Base-by-base conservation (phyloP, 2,329 filamentous ascomycete species). In the Pseudomassariella vexata region DNA sequence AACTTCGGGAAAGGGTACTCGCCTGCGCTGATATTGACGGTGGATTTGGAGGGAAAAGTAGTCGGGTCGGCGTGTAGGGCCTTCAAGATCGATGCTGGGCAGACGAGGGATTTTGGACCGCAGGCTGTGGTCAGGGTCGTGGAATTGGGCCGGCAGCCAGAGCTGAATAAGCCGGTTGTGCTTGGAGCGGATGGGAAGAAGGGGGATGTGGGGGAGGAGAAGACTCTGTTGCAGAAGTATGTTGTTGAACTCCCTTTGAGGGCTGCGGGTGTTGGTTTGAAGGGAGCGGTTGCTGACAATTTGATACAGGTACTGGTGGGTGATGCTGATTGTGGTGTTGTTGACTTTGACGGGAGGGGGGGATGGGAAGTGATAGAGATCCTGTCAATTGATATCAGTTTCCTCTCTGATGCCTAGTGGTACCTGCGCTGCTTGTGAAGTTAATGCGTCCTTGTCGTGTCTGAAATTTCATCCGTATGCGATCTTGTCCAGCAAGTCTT, bases 161-260 rank as follows among this genome's bases (percentile, higher is more conserved):
- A 68, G 43, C 57, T 83, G 47, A 82, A 81, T 47, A 74, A 72
- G 57, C 78, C 79, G 3, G 65, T 84, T 22, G 70, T 81, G 28
- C 56, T 83, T 40, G 70, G 61, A 27, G 63, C 73, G 0, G 72
- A 79, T 42, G 79, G 79, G 11, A 76, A 66, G 60, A 65, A 73
- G 53, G 68, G 69, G 24, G 68, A 59, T 34, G 63, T 65, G 39
- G 67, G 69, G 49, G 58, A 57, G 34, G 76, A 82, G 60, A 83
- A 81, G 68, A 67, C 71, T 2, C 66, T 83, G 40, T 52, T 83
- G 35, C 78, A 82, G 57, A 82, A 79, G 78, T 82, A 64, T 47
- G 70, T 65, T 26, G 9, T 15, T 30, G 10, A 23, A 15, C 9
- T 18, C 5, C 15, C 19, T 14, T 7, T 16, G 16, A 18, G 8